Evolutionary conservation across 805 yeast species (phyloP), one percentile per base, ranked within the genome.

Genomic region (Komagataella kurtzmanii): DNA sequence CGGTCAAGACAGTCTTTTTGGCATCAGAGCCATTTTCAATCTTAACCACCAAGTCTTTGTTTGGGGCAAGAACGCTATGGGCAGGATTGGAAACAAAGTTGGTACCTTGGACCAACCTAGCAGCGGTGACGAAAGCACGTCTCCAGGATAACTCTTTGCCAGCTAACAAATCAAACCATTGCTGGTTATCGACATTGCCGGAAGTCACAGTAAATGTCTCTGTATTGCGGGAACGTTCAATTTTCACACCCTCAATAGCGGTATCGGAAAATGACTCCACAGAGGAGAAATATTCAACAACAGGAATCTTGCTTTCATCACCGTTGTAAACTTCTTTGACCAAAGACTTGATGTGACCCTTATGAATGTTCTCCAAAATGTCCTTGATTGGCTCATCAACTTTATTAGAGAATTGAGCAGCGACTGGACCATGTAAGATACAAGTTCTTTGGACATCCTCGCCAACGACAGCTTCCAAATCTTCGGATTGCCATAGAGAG

Each of bases 371-470:
- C 65, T 91, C 97, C 71, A 93, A 71, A 59, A 93, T 89, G 47
- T 85, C 86, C 69, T 86, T 83, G 64, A 93, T 87, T 61, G 99
- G 98, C 72, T 88, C 97, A 65, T 93, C 83, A 55, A 87, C 93
- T 64, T 76, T 74, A 62, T 77, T 85, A 60, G 97, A 83, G 75
- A 74, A 90, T 71, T 83, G 89, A 60, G 96, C 97, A 61, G 99
- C 96, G 59, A 93, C 98, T 50, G 99, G 99, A 61, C 99, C 98
- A 62, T 89, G 97, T 63, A 93, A 78, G 59, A 93, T 89, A 85
- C 99, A 95, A n/a, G 97, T 91, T 77, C 99, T 85, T 70, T 90
- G 90, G 56, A 93, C 98, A 67, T 93, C 99, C 62, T 85, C 88
- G 59, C 78, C 98, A 58, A 88, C 90, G 65, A 93, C 98, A 54